phyloP scores from a whole-genome alignment of 805 yeast genomes.

The Groenewaldozyma salmanticensis region DNA sequence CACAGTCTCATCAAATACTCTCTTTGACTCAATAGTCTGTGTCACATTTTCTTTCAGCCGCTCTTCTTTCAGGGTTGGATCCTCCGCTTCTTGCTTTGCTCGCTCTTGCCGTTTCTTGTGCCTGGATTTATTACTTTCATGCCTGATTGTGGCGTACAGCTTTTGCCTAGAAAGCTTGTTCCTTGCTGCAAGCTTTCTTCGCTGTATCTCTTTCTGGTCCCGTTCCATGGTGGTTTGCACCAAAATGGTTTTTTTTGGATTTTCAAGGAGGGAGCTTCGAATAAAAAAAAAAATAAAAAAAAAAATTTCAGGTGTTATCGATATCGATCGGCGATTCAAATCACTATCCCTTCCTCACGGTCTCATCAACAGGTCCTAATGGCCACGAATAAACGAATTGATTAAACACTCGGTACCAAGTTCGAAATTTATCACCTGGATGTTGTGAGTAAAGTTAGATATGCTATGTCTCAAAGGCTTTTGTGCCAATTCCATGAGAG shows the following conservation, averaged over 20 bases:
- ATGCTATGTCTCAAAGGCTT: too few species aligned
- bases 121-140: slow-evolving; percentile 63
- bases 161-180: slow-evolving; percentile 77
- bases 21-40: slow-evolving; percentile 69
- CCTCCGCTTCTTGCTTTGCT: slow-evolving; percentile 76
- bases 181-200: background rate
- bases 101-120: slow-evolving; percentile 71
- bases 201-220: background rate
- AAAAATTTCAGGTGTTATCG: background rate
- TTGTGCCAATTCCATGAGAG: too few species aligned
- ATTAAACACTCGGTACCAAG: too few species aligned
- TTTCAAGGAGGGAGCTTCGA: background rate
- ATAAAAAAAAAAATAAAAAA: background rate
- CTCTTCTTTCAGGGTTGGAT: slow-evolving; percentile 74
- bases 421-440: too few species aligned
- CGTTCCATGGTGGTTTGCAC: too few species aligned
- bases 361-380: too few species aligned
- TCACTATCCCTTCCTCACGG: too few species aligned
- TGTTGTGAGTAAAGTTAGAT: too few species aligned
- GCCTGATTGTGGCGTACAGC: slow-evolving; percentile 61
- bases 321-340: too few species aligned
- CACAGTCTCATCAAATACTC: slow-evolving; percentile 83
- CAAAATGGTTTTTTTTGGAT: slow-evolving; percentile 2
- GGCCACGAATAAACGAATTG: too few species aligned
- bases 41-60: slow-evolving; percentile 73